These are phyloP conservation scores for Mycena crocata DNA, from an alignment of 768 basidiomycete genomes.

Conservation along the genomic window DNA sequence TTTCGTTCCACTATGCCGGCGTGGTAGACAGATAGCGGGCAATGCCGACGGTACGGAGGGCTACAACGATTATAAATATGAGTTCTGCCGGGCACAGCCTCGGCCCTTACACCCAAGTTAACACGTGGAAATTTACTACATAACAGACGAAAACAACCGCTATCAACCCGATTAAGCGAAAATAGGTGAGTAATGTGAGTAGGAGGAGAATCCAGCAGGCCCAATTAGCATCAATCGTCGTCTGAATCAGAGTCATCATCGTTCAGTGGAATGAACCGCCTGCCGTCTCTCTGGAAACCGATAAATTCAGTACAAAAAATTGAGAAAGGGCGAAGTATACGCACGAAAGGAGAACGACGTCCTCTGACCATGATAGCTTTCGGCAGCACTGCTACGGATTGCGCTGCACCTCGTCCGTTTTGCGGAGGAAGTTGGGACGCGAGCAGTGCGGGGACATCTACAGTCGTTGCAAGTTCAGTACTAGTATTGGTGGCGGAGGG, in stretches of 20 bases:
- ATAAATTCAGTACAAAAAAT: not conserved
- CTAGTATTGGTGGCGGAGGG: no score
- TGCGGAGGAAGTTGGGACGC: not conserved
- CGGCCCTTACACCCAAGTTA: no score
- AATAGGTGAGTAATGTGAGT: not conserved
- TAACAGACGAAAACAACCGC: slow-evolving; percentile 20
- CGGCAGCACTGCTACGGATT: slow-evolving; percentile 6
- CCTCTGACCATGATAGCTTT: slow-evolving; percentile 24
- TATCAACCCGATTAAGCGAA: slow-evolving; percentile 6
- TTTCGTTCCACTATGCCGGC: no score
- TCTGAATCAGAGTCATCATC: slow-evolving; percentile 52
- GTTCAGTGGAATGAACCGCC: slow-evolving; percentile 60
- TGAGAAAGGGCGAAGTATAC: slow-evolving; percentile 7
- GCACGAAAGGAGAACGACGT: slow-evolving; percentile 38
- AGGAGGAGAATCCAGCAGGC: not conserved
- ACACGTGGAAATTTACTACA: slow-evolving; percentile 2
- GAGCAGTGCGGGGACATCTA: no score
- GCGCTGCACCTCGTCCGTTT: not conserved
- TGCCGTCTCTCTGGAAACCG: slow-evolving; percentile 52
- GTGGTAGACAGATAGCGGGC: no score
- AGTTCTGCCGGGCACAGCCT: no score
- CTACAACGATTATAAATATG: no score
- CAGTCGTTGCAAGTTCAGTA: no score
- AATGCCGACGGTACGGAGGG: no score
- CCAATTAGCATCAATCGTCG: slow-evolving; percentile 13